Evolutionary conservation across 805 yeast genomes (phyloP), one percentile per base, ranked within the genome.

Genomic region (Candida montana): DNA sequence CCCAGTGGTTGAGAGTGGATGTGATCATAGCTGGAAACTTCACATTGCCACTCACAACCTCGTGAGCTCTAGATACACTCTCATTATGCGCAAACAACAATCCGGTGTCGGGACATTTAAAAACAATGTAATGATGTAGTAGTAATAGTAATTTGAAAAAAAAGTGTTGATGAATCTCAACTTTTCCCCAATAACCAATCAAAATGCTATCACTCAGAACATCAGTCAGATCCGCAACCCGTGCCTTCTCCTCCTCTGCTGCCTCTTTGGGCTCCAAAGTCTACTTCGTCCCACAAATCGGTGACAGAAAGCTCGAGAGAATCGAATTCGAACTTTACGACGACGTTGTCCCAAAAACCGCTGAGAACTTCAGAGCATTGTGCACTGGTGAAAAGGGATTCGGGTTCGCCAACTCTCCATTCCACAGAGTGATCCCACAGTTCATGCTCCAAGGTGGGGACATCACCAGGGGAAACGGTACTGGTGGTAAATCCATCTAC

Each of bases 401-500:
- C 65, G 98, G 97, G 57, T 91, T 85, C 81, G 81, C 46, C 77
- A 80, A 78, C 59, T 88, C 96, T 46, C 73, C 81, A 58, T 90
- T 91, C 93, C 97, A 90, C 87, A 83, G 96, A 74, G 95, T 90
- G 52, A 89, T 89, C 61, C 96, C 96, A 60, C 83, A 86, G 69
- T 93, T 93, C 79, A 91, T 91, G 99, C 77, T 93, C 67, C 98
- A 93, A 77, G 98, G 95, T 70, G 95, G 95, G 76, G 95, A 86
- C 69, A 83, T 86, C 79, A 84, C 93, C 67, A 72, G 75, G 70
- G 88, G 87, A 69, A 84, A 89, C 72, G 99, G 99, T 67, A 84
- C 95, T 59, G 99, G 99, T 67, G 99, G 99, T 68, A 83, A 82
- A 68, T 83, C 91, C 47, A 85, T 85, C 69, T 85, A 84, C 66